These are phyloP conservation scores for Austroboletus niveus DNA, from an alignment of 1,284 basidiomycete species.

Conservation along the genomic window DNA sequence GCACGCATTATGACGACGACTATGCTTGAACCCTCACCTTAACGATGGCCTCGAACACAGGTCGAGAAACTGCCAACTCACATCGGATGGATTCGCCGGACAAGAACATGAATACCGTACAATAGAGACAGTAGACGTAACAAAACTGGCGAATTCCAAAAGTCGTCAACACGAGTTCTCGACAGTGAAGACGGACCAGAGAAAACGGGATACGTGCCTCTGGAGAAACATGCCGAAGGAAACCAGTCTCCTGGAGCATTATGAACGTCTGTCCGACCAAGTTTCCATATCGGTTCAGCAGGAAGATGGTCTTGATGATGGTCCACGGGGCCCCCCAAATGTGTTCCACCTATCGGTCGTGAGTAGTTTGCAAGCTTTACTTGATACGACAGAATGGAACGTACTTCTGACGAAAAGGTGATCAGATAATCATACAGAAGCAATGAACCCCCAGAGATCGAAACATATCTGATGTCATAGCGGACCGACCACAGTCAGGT, in stretches of 20 bases:
- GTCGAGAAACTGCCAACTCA: constrained; percentile 1
- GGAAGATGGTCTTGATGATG: constrained; percentile 1
- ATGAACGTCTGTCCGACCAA: constrained; percentile 11
- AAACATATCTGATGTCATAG: neutral
- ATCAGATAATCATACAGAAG: constrained; percentile 10
- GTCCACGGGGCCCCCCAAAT: constrained; percentile 11
- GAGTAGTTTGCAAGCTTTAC: neutral
- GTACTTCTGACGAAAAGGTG: constrained; percentile 10
- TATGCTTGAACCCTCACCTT: constrained; percentile 4
- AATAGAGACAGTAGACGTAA: constrained; percentile 3
- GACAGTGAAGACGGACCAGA: neutral
- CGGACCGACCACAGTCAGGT: neutral
- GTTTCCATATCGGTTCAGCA: constrained; percentile 5
- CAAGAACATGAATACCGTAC: constrained; percentile 5
- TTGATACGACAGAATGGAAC: neutral
- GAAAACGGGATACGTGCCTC: constrained; percentile 1
- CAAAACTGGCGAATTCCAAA: constrained; percentile 8
- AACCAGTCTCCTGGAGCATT: constrained; percentile 6
- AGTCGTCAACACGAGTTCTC: too few relatives aligned
- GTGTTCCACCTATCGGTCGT: constrained; percentile 7
- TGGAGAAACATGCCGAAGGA: constrained; percentile 1
- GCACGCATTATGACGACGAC: constrained; percentile 15
- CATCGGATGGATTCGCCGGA: constrained; percentile 12
- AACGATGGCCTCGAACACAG: neutral
- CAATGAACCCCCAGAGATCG: neutral